phyloP scores from a whole-genome alignment of 2,329 filamentous ascomycete species.

The Amauroascus verrucosus region DNA sequence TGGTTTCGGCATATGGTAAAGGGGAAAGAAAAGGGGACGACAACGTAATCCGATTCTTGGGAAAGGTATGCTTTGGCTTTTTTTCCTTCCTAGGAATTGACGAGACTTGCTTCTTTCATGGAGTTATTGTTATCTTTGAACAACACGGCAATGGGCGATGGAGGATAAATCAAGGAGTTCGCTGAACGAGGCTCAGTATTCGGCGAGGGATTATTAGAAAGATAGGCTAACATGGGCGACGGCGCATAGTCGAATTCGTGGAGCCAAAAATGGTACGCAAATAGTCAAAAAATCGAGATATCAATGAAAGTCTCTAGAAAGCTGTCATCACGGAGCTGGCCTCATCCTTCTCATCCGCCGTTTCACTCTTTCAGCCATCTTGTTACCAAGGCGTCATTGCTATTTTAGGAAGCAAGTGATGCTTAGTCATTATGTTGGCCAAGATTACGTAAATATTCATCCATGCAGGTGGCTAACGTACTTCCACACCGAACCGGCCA shows the following conservation, averaged over 20 bases:
- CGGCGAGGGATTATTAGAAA: neutral
- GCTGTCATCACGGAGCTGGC: neutral
- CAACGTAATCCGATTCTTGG: neutral
- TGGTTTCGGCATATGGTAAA: conserved; percentile 11
- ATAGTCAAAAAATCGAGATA: neutral
- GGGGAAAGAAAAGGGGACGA: neutral
- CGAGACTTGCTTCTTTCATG: neutral
- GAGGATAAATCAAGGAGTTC: neutral
- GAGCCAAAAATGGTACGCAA: neutral
- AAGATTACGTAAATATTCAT: neutral
- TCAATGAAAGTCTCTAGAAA: neutral
- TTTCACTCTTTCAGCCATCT: neutral
- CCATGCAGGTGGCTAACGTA: too few species aligned
- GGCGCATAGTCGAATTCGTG: neutral
- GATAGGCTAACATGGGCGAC: conserved; percentile 4
- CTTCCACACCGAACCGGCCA: too few species aligned
- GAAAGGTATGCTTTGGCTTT: neutral
- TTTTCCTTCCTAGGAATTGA: neutral
- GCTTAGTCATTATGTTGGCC: neutral
- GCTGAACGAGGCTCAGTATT: neutral
- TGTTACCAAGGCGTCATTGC: neutral
- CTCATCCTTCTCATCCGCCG: neutral
- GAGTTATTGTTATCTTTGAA: neutral
- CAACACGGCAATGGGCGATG: neutral
- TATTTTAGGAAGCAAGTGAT: conserved; percentile 2